Percentiles rank a stretch among this genome's conserved stretches.
These are phyloP conservation scores for Cryptomeria japonica DNA, from an alignment of 75 land plant species.

Conservation along the genomic window DNA sequence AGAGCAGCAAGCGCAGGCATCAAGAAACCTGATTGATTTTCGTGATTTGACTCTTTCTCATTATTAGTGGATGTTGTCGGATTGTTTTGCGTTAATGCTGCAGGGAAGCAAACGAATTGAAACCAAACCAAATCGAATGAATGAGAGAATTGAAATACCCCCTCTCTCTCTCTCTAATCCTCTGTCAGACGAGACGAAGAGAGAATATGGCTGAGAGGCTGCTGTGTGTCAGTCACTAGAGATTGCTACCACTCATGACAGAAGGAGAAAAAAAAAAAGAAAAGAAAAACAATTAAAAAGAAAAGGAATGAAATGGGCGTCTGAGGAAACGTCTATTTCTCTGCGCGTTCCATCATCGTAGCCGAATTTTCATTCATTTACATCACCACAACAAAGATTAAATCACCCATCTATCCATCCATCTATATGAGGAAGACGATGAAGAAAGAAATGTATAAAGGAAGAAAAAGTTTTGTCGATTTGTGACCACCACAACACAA, in stretches of 20 bases:
- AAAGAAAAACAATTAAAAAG: neutral
- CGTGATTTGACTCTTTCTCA: conserved; percentile 11
- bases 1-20: neutral
- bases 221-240: neutral
- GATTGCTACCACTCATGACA: neutral
- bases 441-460: neutral
- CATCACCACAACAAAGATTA: no score
- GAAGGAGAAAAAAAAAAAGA: no score
- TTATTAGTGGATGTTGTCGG: conserved; percentile 8
- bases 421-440: neutral
- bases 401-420: no score
- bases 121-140: neutral
- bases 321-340: neutral
- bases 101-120: neutral
- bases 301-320: neutral
- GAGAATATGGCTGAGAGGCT: neutral
- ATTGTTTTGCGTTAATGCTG: neutral
- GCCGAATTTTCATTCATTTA: no score
- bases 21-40: neutral
- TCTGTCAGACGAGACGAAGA: neutral
- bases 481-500: neutral
- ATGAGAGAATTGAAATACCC: no score
- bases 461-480: conserved; percentile 5
- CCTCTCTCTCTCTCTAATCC: no score
- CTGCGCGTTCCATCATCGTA: neutral